Evolutionary conservation across 2,329 filamentous ascomycete genomes (phyloP), one percentile per base, ranked within the genome.

Genomic region (Trichoderma semiorbis): DNA sequence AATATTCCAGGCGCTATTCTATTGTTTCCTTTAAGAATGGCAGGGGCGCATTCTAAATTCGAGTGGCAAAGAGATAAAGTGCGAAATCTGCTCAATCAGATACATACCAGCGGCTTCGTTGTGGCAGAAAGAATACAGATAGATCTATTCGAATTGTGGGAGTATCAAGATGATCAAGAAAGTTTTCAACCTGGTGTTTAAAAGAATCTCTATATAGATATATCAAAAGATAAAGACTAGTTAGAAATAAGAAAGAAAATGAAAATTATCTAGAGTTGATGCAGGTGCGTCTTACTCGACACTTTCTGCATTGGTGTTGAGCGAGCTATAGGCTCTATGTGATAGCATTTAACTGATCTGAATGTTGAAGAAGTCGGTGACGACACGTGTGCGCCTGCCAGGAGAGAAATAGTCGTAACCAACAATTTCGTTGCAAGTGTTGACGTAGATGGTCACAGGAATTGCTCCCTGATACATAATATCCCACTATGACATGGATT

Each of bases 381-480:
- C 74, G 0, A 79, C 79, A 3, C 78, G 69, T 3, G 79, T 81
- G 18, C 79, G 74, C 12, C 74, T 47, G 0, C 65, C 75, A 0
- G 76, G 75, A 0, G 78, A 74, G 57, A 80, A 81, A 36, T 79
- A 83, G 65, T 83, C 81, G 47, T 82, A 83, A 0, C 81, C 81
- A 43, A 80, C 80, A 1, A 83, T 72, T 4, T 79, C 32, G 68
- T 76, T 74, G 67, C 80, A 82, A n/a, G 64, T 74, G 36, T 79
- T 76, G 1, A 83, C 78, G 21, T 77, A 82, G 0, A 81, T 77
- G 0, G 80, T 82, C 0, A 82, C 80, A 0, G 82, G 80, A 16
- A 83, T 77, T 2, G 70, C 74, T 0, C 75, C 77, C 34, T 78
- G 77, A 55, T 82, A 83, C 76, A 83, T 78, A 7, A 83, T 77